Base-by-base conservation (phyloP, 1,284 basidiomycete genomes). In the Trichosporon ovoides region DNA sequence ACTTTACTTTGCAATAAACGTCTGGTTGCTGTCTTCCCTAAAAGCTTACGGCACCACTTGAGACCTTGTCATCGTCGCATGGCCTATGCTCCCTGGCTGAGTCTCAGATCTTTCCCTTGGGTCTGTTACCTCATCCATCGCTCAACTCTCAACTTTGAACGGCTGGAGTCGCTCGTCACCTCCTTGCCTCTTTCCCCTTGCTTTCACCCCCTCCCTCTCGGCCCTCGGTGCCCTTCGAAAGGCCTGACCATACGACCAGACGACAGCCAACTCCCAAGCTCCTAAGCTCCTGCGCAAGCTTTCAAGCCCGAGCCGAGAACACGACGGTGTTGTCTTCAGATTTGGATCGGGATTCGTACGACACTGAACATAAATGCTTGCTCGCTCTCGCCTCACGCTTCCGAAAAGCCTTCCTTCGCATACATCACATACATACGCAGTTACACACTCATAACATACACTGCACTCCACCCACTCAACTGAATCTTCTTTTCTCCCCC, bases 1-100 rank as follows among this genome's bases (percentile, higher is more conserved):
- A 48, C 43, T 48, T 43, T 48, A 48, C 43, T 48, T 48, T 48
- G 43, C 43, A 48, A 48, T 48, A 48, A 48, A 48, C 43, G 43
- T 48, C 43, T 48, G 43, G 43, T 48, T 48, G 43, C 43, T 48
- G 43, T 18, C 43, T 48, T 48, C 43, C 43, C 43, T 48, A 24
- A 24, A 48, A 48, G 28, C 43, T 48, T 48, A 48, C 43, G 43
- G 43, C 43, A 48, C 43, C 43, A 48, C 43, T 48, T 28, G 43
- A 48, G 43, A 48, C 43, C 43, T 48, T 48, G 43, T 48, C 28
- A 48, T 48, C 43, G 43, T 48, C 43, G 43, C 43, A 48, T 48
- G 43, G 43, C 43, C 43, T 48, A 5, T n/a, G 43, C 24, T 16
- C 40, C 43, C 43, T 46, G n/a, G 9, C 43, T 28, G 24, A 48